Evolutionary conservation across 805 yeast genomes (phyloP).

Genomic region (Cyberlindnera petersonii): DNA sequence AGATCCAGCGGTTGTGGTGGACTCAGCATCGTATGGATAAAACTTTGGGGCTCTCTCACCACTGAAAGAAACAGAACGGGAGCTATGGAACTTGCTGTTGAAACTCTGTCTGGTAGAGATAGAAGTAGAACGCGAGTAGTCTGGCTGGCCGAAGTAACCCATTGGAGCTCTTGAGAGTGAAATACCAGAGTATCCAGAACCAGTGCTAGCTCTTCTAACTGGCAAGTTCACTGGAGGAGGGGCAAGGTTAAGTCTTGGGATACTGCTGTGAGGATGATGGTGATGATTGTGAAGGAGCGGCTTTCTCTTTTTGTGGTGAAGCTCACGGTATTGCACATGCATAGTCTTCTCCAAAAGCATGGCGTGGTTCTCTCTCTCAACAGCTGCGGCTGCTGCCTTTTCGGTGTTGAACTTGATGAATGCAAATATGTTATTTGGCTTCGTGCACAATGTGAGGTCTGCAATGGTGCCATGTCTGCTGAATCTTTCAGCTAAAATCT

Average conservation of each 20-base stretch:
- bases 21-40: constrained; percentile 7
- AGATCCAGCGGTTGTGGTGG: not conserved
- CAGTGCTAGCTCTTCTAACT: constrained; percentile 36
- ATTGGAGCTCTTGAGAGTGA: constrained; percentile 11
- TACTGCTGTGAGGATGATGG: too few species aligned
- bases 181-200: constrained; percentile 20
- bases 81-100: constrained; percentile 5
- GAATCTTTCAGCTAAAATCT: constrained; percentile 56
- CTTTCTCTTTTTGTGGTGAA: constrained; percentile 33
- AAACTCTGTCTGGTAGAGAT: not conserved
- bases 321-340: constrained; percentile 80
- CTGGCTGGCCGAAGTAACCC: constrained; percentile 16
- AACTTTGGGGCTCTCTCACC: constrained; percentile 11
- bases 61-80: constrained; percentile 25
- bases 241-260: constrained; percentile 55
- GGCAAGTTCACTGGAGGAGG: constrained; percentile 78
- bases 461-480: constrained; percentile 61
- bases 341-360: constrained; percentile 68
- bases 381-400: constrained; percentile 79
- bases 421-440: constrained; percentile 57
- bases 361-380: constrained; percentile 80
- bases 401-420: constrained; percentile 64
- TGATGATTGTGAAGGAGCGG: constrained; percentile 19
- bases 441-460: constrained; percentile 51
- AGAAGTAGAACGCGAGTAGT: constrained; percentile 7